Conservation (phyloP, 2,329 filamentous ascomycete species). For the Hirsutella thompsonii region DNA sequence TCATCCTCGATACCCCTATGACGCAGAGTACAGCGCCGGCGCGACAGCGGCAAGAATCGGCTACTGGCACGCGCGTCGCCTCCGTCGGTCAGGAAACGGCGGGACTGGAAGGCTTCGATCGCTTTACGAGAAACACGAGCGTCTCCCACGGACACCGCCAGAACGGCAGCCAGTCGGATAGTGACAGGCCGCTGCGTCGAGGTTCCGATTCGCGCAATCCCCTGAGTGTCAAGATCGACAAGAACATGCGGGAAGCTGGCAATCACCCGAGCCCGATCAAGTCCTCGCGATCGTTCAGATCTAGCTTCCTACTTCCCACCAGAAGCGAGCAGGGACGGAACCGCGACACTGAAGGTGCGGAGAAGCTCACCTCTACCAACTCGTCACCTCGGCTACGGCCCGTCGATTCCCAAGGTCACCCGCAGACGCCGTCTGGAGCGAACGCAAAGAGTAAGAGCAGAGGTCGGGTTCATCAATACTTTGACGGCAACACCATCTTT, state of each 20-base stretch:
- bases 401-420: conserved; percentile 21
- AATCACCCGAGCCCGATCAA: conserved; percentile 48
- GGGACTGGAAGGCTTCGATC: conserved; percentile 58
- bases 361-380: conserved; percentile 71
- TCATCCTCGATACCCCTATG: conserved; percentile 36
- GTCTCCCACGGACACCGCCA: conserved; percentile 48
- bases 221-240: conserved; percentile 47
- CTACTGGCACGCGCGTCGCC: conserved; percentile 40
- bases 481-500: conserved; percentile 86
- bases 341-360: conserved; percentile 53
- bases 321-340: conserved; percentile 38
- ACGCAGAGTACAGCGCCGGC: conserved; percentile 23
- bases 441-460: conserved; percentile 23
- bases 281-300: conserved; percentile 65
- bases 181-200: conserved; percentile 61
- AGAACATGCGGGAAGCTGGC: conserved; percentile 38
- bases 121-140: conserved; percentile 61
- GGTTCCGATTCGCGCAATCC: conserved; percentile 18
- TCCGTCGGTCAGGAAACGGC: conserved; percentile 75
- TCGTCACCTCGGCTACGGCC: conserved; percentile 56
- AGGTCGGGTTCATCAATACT: conserved; percentile 77
- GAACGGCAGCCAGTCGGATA: conserved; percentile 57
- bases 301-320: conserved; percentile 55
- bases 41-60: conserved; percentile 15
- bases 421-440: conserved; percentile 13